Base-by-base conservation (phyloP, 2,329 filamentous ascomycete species). In the Sporothrix schenckii region DNA sequence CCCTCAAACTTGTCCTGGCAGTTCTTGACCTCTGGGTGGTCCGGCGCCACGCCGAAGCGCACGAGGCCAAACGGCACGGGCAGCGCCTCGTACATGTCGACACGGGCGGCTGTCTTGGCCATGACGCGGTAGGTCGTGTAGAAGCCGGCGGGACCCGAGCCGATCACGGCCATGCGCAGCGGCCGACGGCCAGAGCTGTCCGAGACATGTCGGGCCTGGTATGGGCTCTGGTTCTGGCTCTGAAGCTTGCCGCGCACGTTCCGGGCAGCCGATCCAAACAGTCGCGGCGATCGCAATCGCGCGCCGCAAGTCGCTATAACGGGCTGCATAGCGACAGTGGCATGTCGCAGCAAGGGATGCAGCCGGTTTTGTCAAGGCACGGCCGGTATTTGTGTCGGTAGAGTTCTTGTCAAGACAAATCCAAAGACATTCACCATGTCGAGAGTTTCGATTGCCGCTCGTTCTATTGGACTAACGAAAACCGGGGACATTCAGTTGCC, bases 1-100 rank as follows among this genome's bases (percentile, higher is more conserved):
- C 97, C 91, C 73, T 91, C 89, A 76, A 99, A 97, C 76, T 93
- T 97, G 16, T 95, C 92, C 82, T 97, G 90, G 78, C 94, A 98
- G 78, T 97, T 98, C 93, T 99, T 99, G 75, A 99, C 95, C 82
- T 99, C 94, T 0, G 95, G 94, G 80, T 99, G 95, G 79, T 99
- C 95, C 5, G 95, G 95, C n/a, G 95, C 96, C 71, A 99, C 95
- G 10, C 95, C 95, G 77, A 95, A 97, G 69, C 95, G 87, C 66
- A 97, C 94, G 69, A 99, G 85, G 0, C 95, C 95, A 78, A 92
- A 99, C 0, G 95, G 95, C 4, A 97, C 93, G 0, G 95, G 95
- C 52, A 98, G 82, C 39, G 92, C 89, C 81, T 99, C 95, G 78
- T 97, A 99, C 94, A 99, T 98, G 80, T 98, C 94, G 27, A 99